Evolutionary conservation across 169 alveolate genomes (phyloP), one percentile per base, ranked within the genome.

Genomic region (Plasmodium chabaudi): DNA sequence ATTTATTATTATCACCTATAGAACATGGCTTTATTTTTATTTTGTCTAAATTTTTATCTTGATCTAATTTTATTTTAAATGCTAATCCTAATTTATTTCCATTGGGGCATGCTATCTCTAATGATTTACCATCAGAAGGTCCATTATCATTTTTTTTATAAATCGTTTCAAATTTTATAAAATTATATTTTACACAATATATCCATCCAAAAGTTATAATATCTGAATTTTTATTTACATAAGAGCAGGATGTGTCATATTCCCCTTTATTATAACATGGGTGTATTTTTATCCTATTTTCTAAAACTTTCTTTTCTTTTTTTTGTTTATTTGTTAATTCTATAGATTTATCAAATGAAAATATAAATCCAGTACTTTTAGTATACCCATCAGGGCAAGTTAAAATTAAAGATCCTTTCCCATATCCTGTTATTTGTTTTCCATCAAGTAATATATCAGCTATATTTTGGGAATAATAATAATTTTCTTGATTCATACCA

Each of bases 311-410:
- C 6, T 2, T 4, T 27, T 23, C 39, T 55, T 21, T 77, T 56
- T 42, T 2, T 25, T 56, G 27, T 23, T 77, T 75, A 34, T 34
- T 34, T 34, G 42, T 4, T 34, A 34, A 34, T 34, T 34, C 42
- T 7, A 34, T 0, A 4, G 88, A 77, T 7, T 21, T 77, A 42
- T 77, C 77, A 65, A 39, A 63, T 47, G 25, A 12, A n/a, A 77
- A 44, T 27, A 77, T 77, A 63, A 77, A 53, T 12, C 88, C 88
- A 25, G 88, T 77, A 53, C 88, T 77, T 68, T 77, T 77, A 27
- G 65, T 69, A 77, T 77, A 77, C 0, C 88, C 88, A 64, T 63
- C 77, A n/a, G 88, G 88, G 27, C 88, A 77, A 63, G 77, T 63
- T 61, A 77, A 77, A 77, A 64, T 64, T 47, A 77, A 68, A 25